Conservation (phyloP, 148 eudicot genomes). For the Selenicereus undatus region DNA sequence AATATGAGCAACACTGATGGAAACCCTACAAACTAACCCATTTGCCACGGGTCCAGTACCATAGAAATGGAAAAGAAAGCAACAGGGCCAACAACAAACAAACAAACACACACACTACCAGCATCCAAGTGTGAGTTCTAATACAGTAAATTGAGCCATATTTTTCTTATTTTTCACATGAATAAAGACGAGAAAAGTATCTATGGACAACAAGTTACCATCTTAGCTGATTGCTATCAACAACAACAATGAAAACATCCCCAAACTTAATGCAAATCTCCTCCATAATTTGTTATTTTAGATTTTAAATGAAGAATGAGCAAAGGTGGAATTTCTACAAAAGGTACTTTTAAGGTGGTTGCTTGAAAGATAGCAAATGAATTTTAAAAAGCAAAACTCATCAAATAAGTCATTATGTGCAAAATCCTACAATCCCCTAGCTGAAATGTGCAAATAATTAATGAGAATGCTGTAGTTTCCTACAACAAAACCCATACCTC, state of each 20-base stretch:
- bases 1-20: neutral
- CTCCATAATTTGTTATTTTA: neutral
- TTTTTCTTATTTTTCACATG: neutral
- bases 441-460: neutral
- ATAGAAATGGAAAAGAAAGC: neutral
- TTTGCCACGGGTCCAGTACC: neutral
- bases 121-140: neutral
- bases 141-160: neutral
- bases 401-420: neutral
- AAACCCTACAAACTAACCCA: neutral
- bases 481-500: slow-evolving; percentile 7
- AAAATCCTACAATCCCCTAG: neutral
- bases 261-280: neutral
- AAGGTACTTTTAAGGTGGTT: neutral
- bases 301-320: too few relatives aligned
- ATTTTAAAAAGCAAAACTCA: too few relatives aligned
- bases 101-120: neutral
- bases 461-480: neutral
- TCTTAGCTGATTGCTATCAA: neutral
- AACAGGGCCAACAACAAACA: neutral
- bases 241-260: neutral
- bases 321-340: neutral
- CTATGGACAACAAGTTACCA: neutral
- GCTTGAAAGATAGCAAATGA: neutral
- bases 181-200: neutral